These are phyloP conservation scores for Hsuehochloa calcarea DNA, from an alignment of 176 grass and related monocot species.

Conservation along the genomic window DNA sequence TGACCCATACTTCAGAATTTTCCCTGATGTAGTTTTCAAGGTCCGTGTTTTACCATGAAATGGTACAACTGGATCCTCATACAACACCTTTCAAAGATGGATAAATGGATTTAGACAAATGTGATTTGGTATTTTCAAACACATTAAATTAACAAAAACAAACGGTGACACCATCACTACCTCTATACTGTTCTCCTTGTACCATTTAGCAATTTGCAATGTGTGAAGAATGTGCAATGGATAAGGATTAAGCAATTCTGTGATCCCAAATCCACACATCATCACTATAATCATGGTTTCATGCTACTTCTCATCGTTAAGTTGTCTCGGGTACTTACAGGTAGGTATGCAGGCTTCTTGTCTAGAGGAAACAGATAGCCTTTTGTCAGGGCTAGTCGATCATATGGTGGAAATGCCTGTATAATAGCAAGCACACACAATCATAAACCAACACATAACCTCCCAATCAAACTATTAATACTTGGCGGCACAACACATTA, in stretches of 20 bases:
- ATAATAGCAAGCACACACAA: no score
- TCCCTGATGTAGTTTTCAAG: no score
- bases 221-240: neutral
- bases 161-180: constrained; percentile 26
- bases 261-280: neutral
- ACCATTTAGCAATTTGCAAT: constrained; percentile 70
- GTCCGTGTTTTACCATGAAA: no score
- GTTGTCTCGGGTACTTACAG: constrained; percentile 47
- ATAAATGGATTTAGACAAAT: constrained; percentile 14
- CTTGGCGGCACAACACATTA: no score
- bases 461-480: no score
- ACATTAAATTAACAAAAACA: neutral
- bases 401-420: no score
- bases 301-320: neutral
- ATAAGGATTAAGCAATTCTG: neutral
- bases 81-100: constrained; percentile 56
- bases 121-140: neutral
- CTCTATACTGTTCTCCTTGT: constrained; percentile 88
- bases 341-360: constrained; percentile 81
- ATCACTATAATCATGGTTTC: neutral
- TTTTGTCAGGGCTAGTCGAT: constrained; percentile 73
- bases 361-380: constrained; percentile 79
- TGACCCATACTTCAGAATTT: no score
- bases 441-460: no score
- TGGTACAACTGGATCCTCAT: constrained; percentile 80